A percentile compares a stretch with the other conserved stretches of the same genome.
phyloP scores from a whole-genome alignment of 331 rosid genomes.

The Quercus phellos region DNA sequence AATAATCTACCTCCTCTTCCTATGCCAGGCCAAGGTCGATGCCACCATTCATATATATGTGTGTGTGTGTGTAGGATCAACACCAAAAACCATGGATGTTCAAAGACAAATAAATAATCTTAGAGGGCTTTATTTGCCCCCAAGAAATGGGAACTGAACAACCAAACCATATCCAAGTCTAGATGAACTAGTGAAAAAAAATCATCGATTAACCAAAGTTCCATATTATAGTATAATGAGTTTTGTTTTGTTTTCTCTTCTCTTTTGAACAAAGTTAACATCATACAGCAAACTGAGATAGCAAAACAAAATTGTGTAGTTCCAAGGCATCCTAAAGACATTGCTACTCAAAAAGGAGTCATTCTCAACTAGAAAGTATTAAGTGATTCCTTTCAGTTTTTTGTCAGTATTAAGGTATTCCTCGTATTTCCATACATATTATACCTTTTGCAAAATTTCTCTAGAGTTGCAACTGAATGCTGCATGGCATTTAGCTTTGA shows the following conservation, averaged over 20 bases:
- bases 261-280: not conserved
- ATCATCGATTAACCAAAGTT: not conserved
- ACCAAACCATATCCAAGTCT: not conserved
- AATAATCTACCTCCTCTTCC: too few species aligned
- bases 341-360: not conserved
- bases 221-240: not conserved
- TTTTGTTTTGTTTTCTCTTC: not conserved
- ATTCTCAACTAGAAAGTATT: not conserved
- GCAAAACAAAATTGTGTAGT: not conserved
- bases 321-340: not conserved
- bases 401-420: constrained; percentile 36
- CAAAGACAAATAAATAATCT: too few species aligned
- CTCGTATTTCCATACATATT: constrained; percentile 39
- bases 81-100: too few species aligned
- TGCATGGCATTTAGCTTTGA: too few species aligned
- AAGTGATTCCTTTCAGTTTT: not conserved
- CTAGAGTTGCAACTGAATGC: too few species aligned
- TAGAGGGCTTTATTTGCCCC: too few species aligned
- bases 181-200: not conserved
- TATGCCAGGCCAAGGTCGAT: too few species aligned
- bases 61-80: too few species aligned
- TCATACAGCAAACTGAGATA: not conserved
- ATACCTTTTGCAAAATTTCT: too few species aligned
- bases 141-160: too few species aligned
- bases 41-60: too few species aligned